These are phyloP conservation scores for Kurtzmaniella cleridarum DNA, from an alignment of 805 yeast genomes.

Conservation along the genomic window DNA sequence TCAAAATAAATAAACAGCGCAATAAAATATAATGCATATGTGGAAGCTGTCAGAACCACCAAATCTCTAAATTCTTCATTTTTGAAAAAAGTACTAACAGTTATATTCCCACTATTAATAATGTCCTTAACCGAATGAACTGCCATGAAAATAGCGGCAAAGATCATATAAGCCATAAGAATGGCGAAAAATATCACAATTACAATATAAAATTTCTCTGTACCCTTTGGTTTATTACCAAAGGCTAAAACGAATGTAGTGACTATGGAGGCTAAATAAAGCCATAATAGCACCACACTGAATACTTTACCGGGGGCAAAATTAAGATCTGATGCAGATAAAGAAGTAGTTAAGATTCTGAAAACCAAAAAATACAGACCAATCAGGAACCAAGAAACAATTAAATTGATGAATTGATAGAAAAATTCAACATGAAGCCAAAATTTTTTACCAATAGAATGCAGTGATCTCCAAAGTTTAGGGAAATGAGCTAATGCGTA, in stretches of 20 bases:
- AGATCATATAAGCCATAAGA: constrained; percentile 54
- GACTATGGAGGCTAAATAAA: constrained; percentile 51
- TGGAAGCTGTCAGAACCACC: constrained; percentile 55
- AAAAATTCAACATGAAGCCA: constrained; percentile 50
- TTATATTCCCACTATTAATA: constrained; percentile 31
- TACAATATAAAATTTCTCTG: constrained; percentile 47
- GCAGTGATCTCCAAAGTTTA: constrained; percentile 50
- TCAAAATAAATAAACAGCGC: constrained; percentile 56
- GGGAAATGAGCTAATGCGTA: constrained; percentile 52
- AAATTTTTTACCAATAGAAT: constrained; percentile 44
- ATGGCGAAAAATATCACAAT: constrained; percentile 54
- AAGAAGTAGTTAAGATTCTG: constrained; percentile 54
- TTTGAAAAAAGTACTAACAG: constrained; percentile 41
- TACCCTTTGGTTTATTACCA: constrained; percentile 62
- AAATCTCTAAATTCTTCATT: constrained; percentile 42
- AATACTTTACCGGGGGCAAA: constrained; percentile 44
- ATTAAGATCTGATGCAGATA: constrained; percentile 29
- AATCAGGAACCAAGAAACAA: constrained; percentile 59
- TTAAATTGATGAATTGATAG: constrained; percentile 49
- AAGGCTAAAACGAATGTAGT: constrained; percentile 58
- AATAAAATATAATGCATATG: constrained; percentile 56
- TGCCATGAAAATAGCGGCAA: constrained; percentile 55
- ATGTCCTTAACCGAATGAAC: constrained; percentile 41
- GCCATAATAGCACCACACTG: constrained; percentile 49
- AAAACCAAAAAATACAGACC: constrained; percentile 62